Evolutionary conservation across 2,329 filamentous ascomycete species (phyloP).

Genomic region (Ophiostoma australiae): DNA sequence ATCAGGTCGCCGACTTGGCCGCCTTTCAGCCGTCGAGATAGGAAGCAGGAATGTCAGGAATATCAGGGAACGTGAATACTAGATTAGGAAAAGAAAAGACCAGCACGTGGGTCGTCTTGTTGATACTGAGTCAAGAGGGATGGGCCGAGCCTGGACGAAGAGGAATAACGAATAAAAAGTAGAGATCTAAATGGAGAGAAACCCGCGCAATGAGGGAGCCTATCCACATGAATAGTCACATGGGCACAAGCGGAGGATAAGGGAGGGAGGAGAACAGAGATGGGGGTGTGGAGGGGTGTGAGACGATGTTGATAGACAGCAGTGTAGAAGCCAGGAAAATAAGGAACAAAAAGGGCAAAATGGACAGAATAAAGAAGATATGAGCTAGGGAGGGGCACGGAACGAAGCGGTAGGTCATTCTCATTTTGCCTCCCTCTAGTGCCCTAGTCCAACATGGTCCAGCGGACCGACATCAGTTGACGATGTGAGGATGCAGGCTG

Average conservation of each 20-base stretch:
- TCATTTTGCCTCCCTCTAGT: constrained; percentile 17
- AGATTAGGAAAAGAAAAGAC: background rate
- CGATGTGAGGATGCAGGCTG: background rate
- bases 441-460: background rate
- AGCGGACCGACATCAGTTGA: background rate
- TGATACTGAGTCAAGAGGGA: background rate
- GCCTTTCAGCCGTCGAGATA: background rate
- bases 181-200: background rate
- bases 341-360: background rate
- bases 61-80: too few relatives aligned
- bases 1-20: constrained; percentile 5
- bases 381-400: constrained; percentile 19
- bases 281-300: constrained; percentile 5
- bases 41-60: too few relatives aligned
- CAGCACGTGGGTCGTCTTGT: background rate
- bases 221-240: constrained; percentile 1
- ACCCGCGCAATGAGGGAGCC: background rate
- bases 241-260: background rate
- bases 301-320: background rate
- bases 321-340: background rate
- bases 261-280: background rate
- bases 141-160: background rate
- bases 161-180: background rate
- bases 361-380: background rate
- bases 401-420: constrained; percentile 22